Base-by-base conservation (phyloP, 306 rosid genomes). In the Cotoneaster glaucophyllus region DNA sequence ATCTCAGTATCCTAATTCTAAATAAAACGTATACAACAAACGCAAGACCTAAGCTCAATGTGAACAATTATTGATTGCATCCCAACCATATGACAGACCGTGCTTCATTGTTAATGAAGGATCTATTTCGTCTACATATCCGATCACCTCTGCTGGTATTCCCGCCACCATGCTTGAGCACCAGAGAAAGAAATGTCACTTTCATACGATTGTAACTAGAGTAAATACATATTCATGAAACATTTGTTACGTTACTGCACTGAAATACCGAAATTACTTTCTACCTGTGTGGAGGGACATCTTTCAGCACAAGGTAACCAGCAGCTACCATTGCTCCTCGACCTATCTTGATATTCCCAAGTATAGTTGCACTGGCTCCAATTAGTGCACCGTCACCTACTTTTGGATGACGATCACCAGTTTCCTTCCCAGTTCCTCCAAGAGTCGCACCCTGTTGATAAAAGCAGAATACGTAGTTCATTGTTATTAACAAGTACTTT, bases 101-200 rank as follows among this genome's bases (percentile, higher is more conserved):
- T 94, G 98, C 75, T 92, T 94, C 98, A 94, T 94, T 74, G 95
- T 92, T 83, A 94, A 81, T 64, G 97, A 92, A 32, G 95, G 97
- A 73, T 86, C 88, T 73, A 59, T 81, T 79, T 87, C 96, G 17
- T 71, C 82, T 53, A 86, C 87, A 85, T 80, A 81, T 80, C 96
- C 91, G 64, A 94, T 86, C 84, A 86, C 84, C 67, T 84, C 86
- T 73, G 97, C 95, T 11, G 96, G 97, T 74, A 87, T 92, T 77
- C 97, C 97, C 70, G 96, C 97, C 44, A 87, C 96, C 85, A 94
- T 86, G 86, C 98, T 94, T 82, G 52, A 59, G 74, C 84, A 69
- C 39, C 41, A 34, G 41, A 64, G 31, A 48, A 52, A 67, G 52
- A 75, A 14, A 34, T 24, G 75, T 77, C 69, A 75, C 59, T 31